phyloP scores from a whole-genome alignment of 441 rosid species.

The Gossypium aridum region DNA sequence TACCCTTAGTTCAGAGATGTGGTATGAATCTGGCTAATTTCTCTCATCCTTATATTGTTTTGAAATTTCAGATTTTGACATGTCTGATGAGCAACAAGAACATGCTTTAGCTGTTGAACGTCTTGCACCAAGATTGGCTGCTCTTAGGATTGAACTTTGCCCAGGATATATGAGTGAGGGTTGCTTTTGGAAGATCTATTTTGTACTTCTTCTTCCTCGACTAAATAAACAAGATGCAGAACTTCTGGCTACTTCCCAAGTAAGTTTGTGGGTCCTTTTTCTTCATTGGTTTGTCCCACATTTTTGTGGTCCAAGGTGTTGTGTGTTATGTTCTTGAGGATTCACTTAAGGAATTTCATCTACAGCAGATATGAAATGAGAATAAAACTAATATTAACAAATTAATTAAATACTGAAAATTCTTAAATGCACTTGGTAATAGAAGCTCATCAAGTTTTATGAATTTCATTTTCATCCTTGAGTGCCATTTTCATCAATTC shows the following conservation, averaged over 20 bases:
- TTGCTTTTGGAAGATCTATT: slow-evolving; percentile 96
- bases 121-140: slow-evolving; percentile 66
- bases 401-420: background rate
- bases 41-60: slow-evolving; percentile 1
- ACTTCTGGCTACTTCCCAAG: slow-evolving; percentile 81
- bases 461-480: background rate
- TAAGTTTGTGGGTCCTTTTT: slow-evolving; percentile 21
- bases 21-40: background rate
- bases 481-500: background rate
- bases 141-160: slow-evolving; percentile 76
- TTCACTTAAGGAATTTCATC: background rate
- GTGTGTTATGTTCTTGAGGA: background rate
- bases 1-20: background rate
- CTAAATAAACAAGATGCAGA: slow-evolving; percentile 67
- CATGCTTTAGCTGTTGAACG: slow-evolving; percentile 84
- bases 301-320: background rate
- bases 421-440: background rate
- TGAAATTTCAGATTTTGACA: slow-evolving; percentile 59
- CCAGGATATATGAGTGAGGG: slow-evolving; percentile 79
- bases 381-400: background rate
- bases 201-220: slow-evolving; percentile 83
- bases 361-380: background rate
- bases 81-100: slow-evolving; percentile 87
- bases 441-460: background rate
- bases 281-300: background rate